Percentiles rank a stretch among this genome's conserved stretches.
Conservation (phyloP, 345 rosid genomes). For the Hypericum perforatum region DNA sequence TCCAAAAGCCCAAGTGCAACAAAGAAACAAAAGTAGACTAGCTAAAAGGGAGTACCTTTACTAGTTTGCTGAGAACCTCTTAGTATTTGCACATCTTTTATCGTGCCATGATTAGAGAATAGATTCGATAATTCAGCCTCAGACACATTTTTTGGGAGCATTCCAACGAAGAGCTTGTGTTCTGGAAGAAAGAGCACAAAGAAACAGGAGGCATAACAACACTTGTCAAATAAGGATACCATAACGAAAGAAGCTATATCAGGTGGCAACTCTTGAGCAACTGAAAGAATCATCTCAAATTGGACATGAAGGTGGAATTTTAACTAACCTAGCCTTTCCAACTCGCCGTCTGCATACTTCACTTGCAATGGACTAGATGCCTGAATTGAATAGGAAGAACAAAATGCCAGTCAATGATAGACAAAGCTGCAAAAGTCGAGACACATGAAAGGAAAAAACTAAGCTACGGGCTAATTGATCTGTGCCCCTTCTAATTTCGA, state of each 20-base stretch:
- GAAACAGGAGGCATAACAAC: too few species aligned
- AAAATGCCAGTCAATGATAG: slow-evolving; percentile 12
- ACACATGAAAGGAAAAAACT: not conserved
- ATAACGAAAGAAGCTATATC: not conserved
- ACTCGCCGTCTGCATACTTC: slow-evolving; percentile 98
- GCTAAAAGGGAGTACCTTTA: slow-evolving; percentile 49
- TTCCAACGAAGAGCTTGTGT: slow-evolving; percentile 95
- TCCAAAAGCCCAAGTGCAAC: slow-evolving; percentile 3
- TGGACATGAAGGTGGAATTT: slow-evolving; percentile 12
- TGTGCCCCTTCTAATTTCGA: too few species aligned
- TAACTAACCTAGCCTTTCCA: slow-evolving; percentile 88
- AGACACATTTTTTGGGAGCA: slow-evolving; percentile 94
- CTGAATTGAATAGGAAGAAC: slow-evolving; percentile 33
- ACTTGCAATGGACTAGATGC: slow-evolving; percentile 99
- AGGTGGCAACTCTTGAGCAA: slow-evolving; percentile 2
- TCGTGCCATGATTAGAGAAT: slow-evolving; percentile 65
- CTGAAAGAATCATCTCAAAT: slow-evolving; percentile 10
- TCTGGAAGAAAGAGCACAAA: slow-evolving; percentile 31
- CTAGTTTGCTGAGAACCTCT: slow-evolving; percentile 97
- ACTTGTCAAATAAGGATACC: not conserved
- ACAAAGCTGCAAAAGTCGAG: slow-evolving; percentile 1
- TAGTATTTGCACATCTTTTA: slow-evolving; percentile 78
- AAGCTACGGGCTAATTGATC: too few species aligned
- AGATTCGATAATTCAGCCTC: slow-evolving; percentile 68
- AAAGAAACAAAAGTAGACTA: not conserved